These are phyloP conservation scores for Leccinellum rugosiceps DNA, from an alignment of 768 basidiomycete species.

Conservation along the genomic window DNA sequence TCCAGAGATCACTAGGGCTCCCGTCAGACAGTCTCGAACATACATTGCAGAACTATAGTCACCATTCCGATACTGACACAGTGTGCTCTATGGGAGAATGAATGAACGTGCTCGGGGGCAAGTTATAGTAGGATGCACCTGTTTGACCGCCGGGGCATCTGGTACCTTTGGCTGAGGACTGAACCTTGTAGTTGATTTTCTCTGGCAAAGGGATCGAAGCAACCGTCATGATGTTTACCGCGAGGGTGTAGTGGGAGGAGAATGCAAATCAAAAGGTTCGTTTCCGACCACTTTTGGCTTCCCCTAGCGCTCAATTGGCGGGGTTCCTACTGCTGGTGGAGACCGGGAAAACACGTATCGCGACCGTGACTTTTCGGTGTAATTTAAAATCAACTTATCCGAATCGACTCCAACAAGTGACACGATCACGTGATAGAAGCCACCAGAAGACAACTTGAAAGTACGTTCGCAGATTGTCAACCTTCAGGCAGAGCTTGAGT, in stretches of 20 bases:
- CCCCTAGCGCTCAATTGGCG: not conserved
- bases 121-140: slow-evolving; percentile 42
- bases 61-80: slow-evolving; percentile 79
- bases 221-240: slow-evolving; percentile 16
- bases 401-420: too few species aligned
- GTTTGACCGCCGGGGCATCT: slow-evolving; percentile 79
- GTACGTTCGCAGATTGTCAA: slow-evolving; percentile 12
- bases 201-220: slow-evolving; percentile 28
- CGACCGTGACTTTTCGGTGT: too few species aligned
- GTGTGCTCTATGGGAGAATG: slow-evolving; percentile 47
- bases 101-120: not conserved
- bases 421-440: too few species aligned
- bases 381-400: too few species aligned
- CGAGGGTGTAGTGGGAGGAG: not conserved
- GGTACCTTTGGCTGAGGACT: too few species aligned
- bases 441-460: not conserved
- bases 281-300: not conserved
- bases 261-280: not conserved
- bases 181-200: slow-evolving; percentile 50
- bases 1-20: slow-evolving; percentile 52
- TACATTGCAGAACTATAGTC: slow-evolving; percentile 9
- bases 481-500: slow-evolving; percentile 33
- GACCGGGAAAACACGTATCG: too few species aligned
- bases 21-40: slow-evolving; percentile 9
- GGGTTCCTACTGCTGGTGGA: not conserved